phyloP scores from a whole-genome alignment of 257 asterid species.

The Solanum ossicruentum region DNA sequence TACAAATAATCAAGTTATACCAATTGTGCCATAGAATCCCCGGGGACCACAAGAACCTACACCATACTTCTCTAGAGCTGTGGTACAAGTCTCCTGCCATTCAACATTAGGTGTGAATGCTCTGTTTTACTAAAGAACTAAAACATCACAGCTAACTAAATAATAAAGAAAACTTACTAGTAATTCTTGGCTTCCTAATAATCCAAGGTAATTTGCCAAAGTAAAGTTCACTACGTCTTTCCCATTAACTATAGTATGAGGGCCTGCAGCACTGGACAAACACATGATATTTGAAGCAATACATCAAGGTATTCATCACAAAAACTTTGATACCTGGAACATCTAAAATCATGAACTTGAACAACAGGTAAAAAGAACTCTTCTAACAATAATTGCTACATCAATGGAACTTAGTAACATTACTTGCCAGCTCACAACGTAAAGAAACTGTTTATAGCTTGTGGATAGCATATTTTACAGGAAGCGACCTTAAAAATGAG shows the following conservation, averaged over 20 bases:
- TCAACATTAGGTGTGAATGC: neutral
- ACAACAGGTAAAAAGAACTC: neutral
- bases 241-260: slow-evolving; percentile 68
- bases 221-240: slow-evolving; percentile 75
- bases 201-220: slow-evolving; percentile 90
- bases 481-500: no score
- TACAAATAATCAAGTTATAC: slow-evolving; percentile 24
- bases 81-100: slow-evolving; percentile 77
- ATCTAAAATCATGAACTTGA: neutral
- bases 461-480: neutral
- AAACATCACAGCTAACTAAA: neutral
- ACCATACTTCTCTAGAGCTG: slow-evolving; percentile 90
- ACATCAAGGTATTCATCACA: neutral
- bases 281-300: slow-evolving; percentile 7
- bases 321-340: neutral
- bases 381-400: neutral
- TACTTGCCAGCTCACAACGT: neutral
- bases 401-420: neutral
- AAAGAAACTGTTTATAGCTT: neutral
- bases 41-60: slow-evolving; percentile 99
- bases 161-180: slow-evolving; percentile 30
- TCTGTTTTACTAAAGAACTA: neutral
- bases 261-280: slow-evolving; percentile 86
- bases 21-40: slow-evolving; percentile 97
- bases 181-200: slow-evolving; percentile 62